These are phyloP conservation scores for Aspergillus floridensis DNA, from an alignment of 2,329 filamentous ascomycete species.

Conservation along the genomic window DNA sequence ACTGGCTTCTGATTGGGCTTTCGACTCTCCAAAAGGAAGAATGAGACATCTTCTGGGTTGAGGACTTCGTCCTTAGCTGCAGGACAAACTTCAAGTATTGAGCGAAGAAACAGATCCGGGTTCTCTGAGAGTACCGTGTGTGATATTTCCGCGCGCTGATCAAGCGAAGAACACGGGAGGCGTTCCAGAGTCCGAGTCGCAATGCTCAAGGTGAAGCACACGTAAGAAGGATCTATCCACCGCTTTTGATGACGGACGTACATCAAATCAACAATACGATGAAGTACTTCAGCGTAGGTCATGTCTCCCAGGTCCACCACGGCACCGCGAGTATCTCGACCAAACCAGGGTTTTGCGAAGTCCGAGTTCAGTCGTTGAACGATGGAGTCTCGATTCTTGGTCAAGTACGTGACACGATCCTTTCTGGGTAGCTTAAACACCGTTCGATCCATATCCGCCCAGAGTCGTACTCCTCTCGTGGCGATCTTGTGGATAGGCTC, in stretches of 20 bases:
- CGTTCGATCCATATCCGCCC: conserved; percentile 37
- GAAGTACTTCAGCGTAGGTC: conserved; percentile 83
- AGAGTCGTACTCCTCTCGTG: conserved; percentile 37
- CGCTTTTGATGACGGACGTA: conserved; percentile 81
- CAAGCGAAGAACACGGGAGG: conserved; percentile 55
- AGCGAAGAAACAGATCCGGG: conserved; percentile 10
- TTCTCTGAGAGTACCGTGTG: background rate
- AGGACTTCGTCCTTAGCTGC: conserved; percentile 83
- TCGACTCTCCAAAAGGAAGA: conserved; percentile 86
- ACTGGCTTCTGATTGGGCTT: conserved; percentile 88
- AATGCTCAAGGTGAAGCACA: conserved; percentile 80
- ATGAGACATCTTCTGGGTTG: conserved; percentile 93
- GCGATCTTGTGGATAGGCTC: conserved; percentile 43
- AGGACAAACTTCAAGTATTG: conserved; percentile 56
- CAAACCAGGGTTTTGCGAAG: conserved; percentile 95
- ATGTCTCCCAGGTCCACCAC: conserved; percentile 85
- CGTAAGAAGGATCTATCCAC: conserved; percentile 82
- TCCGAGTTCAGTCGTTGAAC: conserved; percentile 90
- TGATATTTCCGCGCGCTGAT: conserved; percentile 60
- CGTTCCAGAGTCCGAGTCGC: conserved; percentile 92
- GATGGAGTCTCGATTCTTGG: conserved; percentile 79
- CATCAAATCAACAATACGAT: conserved; percentile 78
- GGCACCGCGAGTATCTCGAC: conserved; percentile 71
- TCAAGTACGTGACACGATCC: conserved; percentile 67
- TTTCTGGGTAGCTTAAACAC: conserved; percentile 19